Evolutionary conservation across 257 asterid species (phyloP).

Genomic region (Solanum piurae): DNA sequence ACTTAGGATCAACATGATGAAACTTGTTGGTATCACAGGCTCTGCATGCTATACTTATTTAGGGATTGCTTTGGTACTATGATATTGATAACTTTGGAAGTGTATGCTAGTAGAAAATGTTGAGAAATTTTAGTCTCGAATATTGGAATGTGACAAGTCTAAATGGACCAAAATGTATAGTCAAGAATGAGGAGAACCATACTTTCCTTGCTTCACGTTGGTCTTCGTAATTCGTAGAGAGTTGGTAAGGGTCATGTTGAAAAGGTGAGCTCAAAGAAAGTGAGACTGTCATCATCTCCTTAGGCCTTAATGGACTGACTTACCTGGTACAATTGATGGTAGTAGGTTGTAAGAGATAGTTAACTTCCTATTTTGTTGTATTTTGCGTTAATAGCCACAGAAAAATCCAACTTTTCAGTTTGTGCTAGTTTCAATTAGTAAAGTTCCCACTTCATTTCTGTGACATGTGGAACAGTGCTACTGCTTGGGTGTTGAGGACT

Average conservation of each 20-base stretch:
- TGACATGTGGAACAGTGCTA: conserved; percentile 39
- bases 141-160: not conserved
- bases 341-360: not conserved
- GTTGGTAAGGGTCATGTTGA: not conserved
- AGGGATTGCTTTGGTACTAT: not conserved
- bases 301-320: not conserved
- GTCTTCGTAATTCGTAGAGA: not conserved
- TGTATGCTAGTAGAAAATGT: not conserved
- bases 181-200: not conserved
- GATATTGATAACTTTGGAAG: not conserved
- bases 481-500: conserved; percentile 65
- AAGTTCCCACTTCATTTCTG: not conserved
- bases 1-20: not conserved
- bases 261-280: not conserved
- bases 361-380: not conserved
- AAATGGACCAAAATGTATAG: not conserved
- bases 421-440: not conserved
- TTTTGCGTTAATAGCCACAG: not conserved
- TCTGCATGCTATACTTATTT: not conserved
- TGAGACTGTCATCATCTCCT: not conserved
- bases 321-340: not conserved
- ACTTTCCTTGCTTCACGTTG: not conserved
- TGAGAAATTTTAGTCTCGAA: not conserved
- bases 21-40: not conserved
- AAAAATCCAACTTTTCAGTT: not conserved